Percentiles rank a stretch among this genome's conserved stretches.
phyloP scores from a whole-genome alignment of 73 alveolate genomes.

The Paramecium caudatum region DNA sequence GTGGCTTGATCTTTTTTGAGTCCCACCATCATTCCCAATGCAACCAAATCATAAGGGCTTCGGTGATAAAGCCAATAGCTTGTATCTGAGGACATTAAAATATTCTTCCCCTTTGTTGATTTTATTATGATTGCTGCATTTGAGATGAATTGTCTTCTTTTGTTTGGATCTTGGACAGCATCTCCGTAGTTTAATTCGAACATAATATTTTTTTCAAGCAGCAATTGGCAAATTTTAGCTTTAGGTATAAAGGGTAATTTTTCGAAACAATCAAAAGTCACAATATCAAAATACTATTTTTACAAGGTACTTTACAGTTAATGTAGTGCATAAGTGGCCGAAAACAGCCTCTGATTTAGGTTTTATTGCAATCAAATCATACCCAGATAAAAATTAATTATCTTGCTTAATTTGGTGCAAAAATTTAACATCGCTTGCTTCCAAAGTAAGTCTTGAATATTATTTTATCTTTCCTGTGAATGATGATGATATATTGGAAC shows the following conservation, averaged over 20 bases:
- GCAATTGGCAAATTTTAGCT: constrained; percentile 67
- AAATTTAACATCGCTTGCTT: constrained; percentile 25
- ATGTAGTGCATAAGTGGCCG: background rate
- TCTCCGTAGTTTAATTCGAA: constrained; percentile 85
- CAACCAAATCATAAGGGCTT: constrained; percentile 81
- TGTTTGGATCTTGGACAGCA: constrained; percentile 76
- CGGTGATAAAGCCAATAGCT: constrained; percentile 78
- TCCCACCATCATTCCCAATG: constrained; percentile 76
- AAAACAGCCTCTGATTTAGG: constrained; percentile 25
- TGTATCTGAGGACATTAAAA: constrained; percentile 77
- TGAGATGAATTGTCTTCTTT: constrained; percentile 78
- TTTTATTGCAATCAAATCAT: constrained; percentile 61
- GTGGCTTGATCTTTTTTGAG: constrained; percentile 77
- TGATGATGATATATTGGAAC: constrained; percentile 27
- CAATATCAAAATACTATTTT: constrained; percentile 32
- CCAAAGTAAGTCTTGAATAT: constrained; percentile 41
- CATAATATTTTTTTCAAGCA: constrained; percentile 79
- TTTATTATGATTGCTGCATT: constrained; percentile 79
- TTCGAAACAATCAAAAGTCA: constrained; percentile 67
- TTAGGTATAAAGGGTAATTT: constrained; percentile 62
- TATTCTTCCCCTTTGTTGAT: constrained; percentile 79
- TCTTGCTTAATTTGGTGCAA: background rate
- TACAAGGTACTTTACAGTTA: background rate
- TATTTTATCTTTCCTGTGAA: constrained; percentile 32
- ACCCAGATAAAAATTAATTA: constrained; percentile 9